Conservation (phyloP, 179 eudicot genomes). For the Patellifolia procumbens region DNA sequence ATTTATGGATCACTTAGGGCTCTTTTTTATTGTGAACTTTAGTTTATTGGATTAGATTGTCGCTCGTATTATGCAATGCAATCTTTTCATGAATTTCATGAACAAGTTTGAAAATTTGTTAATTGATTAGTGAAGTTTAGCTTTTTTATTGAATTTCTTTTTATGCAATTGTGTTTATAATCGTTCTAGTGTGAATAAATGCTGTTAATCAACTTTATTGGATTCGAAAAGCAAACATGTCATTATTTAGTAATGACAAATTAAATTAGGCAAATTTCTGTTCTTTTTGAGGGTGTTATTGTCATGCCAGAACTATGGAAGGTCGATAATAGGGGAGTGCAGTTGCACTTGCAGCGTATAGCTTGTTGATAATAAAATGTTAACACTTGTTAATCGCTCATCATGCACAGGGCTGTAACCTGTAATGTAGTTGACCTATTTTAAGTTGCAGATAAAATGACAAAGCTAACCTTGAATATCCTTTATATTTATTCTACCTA, state of each 20-base stretch:
- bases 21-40: too few relatives aligned
- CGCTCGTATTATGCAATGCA: too few relatives aligned
- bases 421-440: neutral
- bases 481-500: neutral
- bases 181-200: too few relatives aligned
- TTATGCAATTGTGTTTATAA: too few relatives aligned
- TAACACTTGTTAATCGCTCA: slow-evolving; percentile 20
- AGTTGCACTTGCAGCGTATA: neutral
- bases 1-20: too few relatives aligned
- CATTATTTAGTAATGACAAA: too few relatives aligned
- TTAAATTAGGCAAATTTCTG: neutral
- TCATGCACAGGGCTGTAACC: slow-evolving; percentile 13
- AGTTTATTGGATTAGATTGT: too few relatives aligned
- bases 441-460: neutral
- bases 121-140: neutral
- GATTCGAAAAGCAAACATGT: too few relatives aligned
- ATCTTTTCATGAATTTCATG: too few relatives aligned
- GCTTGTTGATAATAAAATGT: neutral
- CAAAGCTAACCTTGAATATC: neutral
- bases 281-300: slow-evolving; percentile 10
- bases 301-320: neutral
- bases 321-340: neutral
- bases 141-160: too few relatives aligned
- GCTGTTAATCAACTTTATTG: too few relatives aligned
- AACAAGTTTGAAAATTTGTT: neutral